These are phyloP conservation scores for Starmera quercuum DNA, from an alignment of 805 yeast species.

Conservation along the genomic window DNA sequence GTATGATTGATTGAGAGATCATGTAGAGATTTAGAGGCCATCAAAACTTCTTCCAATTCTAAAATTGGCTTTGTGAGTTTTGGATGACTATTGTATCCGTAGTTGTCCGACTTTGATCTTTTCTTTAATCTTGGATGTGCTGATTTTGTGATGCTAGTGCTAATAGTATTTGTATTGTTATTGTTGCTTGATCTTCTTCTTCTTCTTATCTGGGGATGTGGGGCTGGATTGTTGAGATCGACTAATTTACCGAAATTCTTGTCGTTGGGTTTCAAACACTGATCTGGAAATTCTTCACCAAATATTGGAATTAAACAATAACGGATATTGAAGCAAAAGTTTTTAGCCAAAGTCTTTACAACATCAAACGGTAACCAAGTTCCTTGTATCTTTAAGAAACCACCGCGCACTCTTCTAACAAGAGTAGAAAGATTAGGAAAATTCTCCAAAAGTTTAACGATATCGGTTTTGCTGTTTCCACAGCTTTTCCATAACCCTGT, in stretches of 20 bases:
- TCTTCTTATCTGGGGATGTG: neutral
- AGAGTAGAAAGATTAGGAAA: conserved; percentile 16
- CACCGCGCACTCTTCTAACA: conserved; percentile 74
- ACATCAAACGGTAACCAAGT: conserved; percentile 80
- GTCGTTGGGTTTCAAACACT: conserved; percentile 21
- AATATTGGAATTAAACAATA: conserved; percentile 72
- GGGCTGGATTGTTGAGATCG: conserved; percentile 8
- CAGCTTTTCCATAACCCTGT: conserved; percentile 84
- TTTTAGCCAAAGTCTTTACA: conserved; percentile 58
- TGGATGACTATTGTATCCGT: neutral
- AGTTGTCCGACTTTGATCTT: conserved; percentile 16
- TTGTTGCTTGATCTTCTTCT: conserved; percentile 5
- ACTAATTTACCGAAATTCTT: conserved; percentile 16
- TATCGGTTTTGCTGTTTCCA: conserved; percentile 68
- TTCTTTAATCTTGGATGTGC: neutral
- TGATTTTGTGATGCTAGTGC: neutral
- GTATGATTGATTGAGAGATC: conserved; percentile 9
- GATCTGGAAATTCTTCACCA: conserved; percentile 51
- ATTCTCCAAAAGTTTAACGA: conserved; percentile 50
- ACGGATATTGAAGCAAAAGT: conserved; percentile 74
- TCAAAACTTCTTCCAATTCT: conserved; percentile 20
- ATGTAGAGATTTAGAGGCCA: conserved; percentile 21
- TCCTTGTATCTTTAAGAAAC: conserved; percentile 87
- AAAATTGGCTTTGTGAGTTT: conserved; percentile 5
- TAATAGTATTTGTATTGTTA: neutral